These are phyloP conservation scores for Barbarea vulgaris DNA, from an alignment of 345 rosid species.

Conservation along the genomic window DNA sequence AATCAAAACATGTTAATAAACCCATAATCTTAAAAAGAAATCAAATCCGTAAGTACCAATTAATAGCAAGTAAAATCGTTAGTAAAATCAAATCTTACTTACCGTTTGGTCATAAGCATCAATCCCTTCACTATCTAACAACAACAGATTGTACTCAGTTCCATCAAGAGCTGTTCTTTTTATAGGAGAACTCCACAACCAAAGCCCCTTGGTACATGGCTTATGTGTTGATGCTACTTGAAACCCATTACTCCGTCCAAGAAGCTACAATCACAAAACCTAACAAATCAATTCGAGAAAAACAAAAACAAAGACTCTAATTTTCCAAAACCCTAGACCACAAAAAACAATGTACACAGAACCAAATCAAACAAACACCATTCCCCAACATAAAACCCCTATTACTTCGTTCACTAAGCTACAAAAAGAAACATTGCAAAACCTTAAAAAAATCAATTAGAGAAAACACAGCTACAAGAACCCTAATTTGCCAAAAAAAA, in stretches of 20 bases:
- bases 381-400: conserved; percentile 42
- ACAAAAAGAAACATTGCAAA: neutral
- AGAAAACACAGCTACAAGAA: neutral
- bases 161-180: conserved; percentile 94
- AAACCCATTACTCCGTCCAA: conserved; percentile 97
- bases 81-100: conserved; percentile 27
- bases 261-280: conserved; percentile 59
- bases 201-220: conserved; percentile 98
- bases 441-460: neutral
- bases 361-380: conserved; percentile 5
- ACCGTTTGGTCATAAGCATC: conserved; percentile 99
- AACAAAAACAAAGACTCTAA: neutral
- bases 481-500: conserved; percentile 28
- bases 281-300: conserved; percentile 2
- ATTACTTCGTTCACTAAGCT: conserved; percentile 76
- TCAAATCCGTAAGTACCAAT: neutral
- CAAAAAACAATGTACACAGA: neutral
- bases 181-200: conserved; percentile 98
- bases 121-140: conserved; percentile 95
- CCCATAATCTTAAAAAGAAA: neutral
- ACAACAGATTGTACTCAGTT: conserved; percentile 82
- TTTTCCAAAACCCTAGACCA: conserved; percentile 31
- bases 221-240: conserved; percentile 96
- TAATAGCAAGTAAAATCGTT: neutral
- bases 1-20: conserved; percentile 7